These are phyloP conservation scores for Hanseniaspora lachancei DNA, from an alignment of 805 yeast genomes.

Conservation along the genomic window DNA sequence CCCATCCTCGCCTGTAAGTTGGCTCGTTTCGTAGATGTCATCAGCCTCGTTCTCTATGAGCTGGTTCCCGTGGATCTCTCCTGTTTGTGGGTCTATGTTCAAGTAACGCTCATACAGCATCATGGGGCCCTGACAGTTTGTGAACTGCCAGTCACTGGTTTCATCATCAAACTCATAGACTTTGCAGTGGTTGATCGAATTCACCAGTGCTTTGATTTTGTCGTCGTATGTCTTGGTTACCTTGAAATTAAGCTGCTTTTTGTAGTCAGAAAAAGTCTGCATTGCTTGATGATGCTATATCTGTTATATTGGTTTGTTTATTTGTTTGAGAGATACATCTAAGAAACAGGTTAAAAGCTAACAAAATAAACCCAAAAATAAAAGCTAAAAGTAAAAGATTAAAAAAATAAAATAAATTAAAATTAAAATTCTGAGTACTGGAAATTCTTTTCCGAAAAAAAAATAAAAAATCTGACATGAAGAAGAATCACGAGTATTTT, in stretches of 20 bases:
- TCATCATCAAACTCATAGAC: slow-evolving; percentile 6
- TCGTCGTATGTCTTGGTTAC: slow-evolving; percentile 8
- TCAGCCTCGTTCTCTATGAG: slow-evolving; percentile 6
- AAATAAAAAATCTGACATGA: no score
- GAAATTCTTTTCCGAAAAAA: no score
- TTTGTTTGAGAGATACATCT: no score
- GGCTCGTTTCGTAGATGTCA: slow-evolving; percentile 1
- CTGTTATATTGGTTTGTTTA: neutral
- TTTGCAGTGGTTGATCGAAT: slow-evolving; percentile 6
- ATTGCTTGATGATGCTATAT: neutral
- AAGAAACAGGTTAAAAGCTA: no score
- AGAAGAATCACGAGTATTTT: no score
- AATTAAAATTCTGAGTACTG: no score
- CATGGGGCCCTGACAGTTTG: slow-evolving; percentile 8
- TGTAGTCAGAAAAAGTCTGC: slow-evolving; percentile 6
- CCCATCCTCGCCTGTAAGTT: slow-evolving; percentile 23
- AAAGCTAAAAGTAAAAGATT: no score
- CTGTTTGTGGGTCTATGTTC: neutral
- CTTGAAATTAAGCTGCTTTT: slow-evolving; percentile 7
- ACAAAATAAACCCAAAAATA: no score
- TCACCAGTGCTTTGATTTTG: slow-evolving; percentile 2
- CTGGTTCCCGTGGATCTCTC: neutral
- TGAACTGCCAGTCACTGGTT: slow-evolving; percentile 6
- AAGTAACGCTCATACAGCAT: slow-evolving; percentile 2
- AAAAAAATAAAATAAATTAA: no score